phyloP scores from a whole-genome alignment of 192 early-diverging fungal species.

The Umbelopsis sp. region DNA sequence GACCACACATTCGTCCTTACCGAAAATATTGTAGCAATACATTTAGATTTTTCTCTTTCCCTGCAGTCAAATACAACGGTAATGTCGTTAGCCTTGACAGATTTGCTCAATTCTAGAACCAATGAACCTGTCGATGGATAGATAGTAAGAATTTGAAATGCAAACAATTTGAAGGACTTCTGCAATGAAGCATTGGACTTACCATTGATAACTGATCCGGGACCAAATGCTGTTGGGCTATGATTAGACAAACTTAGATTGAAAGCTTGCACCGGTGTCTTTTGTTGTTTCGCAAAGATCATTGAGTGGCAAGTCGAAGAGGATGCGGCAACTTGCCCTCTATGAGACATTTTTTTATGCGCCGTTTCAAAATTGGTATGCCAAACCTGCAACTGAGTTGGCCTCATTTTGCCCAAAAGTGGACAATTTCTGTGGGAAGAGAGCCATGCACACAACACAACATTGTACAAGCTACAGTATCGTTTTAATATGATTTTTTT shows the following conservation, averaged over 20 bases:
- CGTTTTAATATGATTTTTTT: no score
- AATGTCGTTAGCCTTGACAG: slow-evolving; percentile 20
- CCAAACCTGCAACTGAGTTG: no score
- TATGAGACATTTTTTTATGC: no score
- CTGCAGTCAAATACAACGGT: slow-evolving; percentile 27
- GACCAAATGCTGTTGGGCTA: slow-evolving; percentile 26
- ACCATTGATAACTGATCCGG: slow-evolving; percentile 33
- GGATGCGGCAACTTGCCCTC: no score
- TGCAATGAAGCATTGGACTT: background rate
- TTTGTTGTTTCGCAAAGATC: background rate
- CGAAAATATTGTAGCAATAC: slow-evolving; percentile 17
- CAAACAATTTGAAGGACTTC: background rate
- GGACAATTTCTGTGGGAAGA: no score
- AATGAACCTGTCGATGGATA: slow-evolving; percentile 20
- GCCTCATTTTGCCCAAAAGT: no score
- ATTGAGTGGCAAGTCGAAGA: background rate
- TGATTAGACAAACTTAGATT: background rate
- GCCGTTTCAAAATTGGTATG: no score
- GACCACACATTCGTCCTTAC: slow-evolving; percentile 23
- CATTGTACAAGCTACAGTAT: no score
- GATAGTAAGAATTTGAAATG: background rate
- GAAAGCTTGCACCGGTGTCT: background rate
- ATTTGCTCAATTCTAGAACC: slow-evolving; percentile 24
- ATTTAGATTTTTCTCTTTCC: slow-evolving; percentile 17
- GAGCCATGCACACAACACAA: no score